These are phyloP conservation scores for Takashimella koratensis DNA, from an alignment of 1,284 basidiomycete genomes.

Conservation along the genomic window DNA sequence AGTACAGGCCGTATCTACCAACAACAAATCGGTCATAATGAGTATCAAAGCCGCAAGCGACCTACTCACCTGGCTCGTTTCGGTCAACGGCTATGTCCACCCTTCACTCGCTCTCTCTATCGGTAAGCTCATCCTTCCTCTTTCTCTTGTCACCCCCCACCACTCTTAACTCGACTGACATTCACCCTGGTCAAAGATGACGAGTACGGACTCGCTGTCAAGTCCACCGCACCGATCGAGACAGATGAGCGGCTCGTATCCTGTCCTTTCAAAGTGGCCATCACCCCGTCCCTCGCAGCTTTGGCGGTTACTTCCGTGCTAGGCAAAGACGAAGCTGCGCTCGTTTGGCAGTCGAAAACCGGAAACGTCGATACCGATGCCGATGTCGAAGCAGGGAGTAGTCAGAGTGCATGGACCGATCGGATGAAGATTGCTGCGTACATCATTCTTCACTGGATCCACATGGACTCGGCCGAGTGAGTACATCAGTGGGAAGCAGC, in stretches of 20 bases:
- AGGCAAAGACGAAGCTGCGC: conserved; percentile 12
- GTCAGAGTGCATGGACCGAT: conserved; percentile 65
- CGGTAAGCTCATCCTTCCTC: conserved; percentile 43
- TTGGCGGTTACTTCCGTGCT: conserved; percentile 51
- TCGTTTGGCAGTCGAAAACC: conserved; percentile 16
- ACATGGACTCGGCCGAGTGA: conserved; percentile 8
- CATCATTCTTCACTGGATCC: conserved; percentile 66
- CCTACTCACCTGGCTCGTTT: conserved; percentile 7
- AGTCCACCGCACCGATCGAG: conserved; percentile 55
- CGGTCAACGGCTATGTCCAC: conserved; percentile 4
- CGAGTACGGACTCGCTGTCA: conserved; percentile 58
- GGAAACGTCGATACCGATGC: conserved; percentile 11
- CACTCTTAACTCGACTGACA: not conserved
- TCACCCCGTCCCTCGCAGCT: conserved; percentile 59
- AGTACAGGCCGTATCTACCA: too few relatives aligned
- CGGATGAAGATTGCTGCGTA: conserved; percentile 70
- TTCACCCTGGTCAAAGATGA: conserved; percentile 18
- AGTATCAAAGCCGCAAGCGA: conserved; percentile 1
- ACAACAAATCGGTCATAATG: not conserved
- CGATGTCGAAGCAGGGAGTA: conserved; percentile 55
- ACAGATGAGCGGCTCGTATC: conserved; percentile 61
- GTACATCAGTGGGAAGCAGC: conserved; percentile 28
- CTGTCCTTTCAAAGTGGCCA: conserved; percentile 68
- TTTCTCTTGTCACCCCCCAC: not conserved
- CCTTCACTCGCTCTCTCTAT: conserved; percentile 15